A percentile compares a stretch with the other conserved stretches of the same genome.
phyloP scores from a whole-genome alignment of 208 protist species.

The Leishmania guyanensis region DNA sequence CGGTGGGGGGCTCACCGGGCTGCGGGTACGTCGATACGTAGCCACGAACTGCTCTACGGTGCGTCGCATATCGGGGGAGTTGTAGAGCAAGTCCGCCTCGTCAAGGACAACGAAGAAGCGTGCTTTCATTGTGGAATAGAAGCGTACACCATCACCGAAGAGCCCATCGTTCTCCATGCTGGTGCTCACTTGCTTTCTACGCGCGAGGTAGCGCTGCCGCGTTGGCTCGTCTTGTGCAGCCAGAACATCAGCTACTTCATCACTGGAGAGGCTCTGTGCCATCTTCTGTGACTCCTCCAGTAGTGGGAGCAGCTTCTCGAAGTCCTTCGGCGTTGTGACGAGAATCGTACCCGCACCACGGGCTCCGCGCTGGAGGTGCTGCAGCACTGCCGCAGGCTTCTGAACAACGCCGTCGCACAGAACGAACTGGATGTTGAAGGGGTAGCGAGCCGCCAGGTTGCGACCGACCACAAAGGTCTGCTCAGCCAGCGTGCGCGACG shows the following conservation, averaged over 20 bases:
- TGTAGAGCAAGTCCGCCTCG: slow-evolving; percentile 87
- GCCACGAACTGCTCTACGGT: slow-evolving; percentile 50
- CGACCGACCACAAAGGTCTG: slow-evolving; percentile 87
- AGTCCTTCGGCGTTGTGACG: slow-evolving; percentile 81
- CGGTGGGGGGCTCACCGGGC: background rate
- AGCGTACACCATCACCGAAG: slow-evolving; percentile 10
- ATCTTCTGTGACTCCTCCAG: slow-evolving; percentile 21
- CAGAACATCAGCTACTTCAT: slow-evolving; percentile 31
- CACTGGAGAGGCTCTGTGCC: background rate
- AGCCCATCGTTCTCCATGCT: too few species aligned
- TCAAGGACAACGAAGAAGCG: slow-evolving; percentile 85
- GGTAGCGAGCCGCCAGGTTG: slow-evolving; percentile 66
- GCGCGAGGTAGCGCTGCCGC: slow-evolving; percentile 37
- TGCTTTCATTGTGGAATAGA: slow-evolving; percentile 17
- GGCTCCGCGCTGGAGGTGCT: slow-evolving; percentile 44
- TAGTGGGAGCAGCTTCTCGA: slow-evolving; percentile 47
- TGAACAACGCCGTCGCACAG: slow-evolving; percentile 80
- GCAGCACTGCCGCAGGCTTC: slow-evolving; percentile 39
- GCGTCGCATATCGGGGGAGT: slow-evolving; percentile 64
- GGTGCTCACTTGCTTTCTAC: background rate
- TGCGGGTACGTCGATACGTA: slow-evolving; percentile 9
- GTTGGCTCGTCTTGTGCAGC: slow-evolving; percentile 65
- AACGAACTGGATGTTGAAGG: slow-evolving; percentile 74
- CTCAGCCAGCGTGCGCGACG: slow-evolving; percentile 81
- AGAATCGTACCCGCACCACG: slow-evolving; percentile 78